phyloP scores from a whole-genome alignment of 2,329 filamentous ascomycete genomes.

The Myriosclerotinia curreyana region DNA sequence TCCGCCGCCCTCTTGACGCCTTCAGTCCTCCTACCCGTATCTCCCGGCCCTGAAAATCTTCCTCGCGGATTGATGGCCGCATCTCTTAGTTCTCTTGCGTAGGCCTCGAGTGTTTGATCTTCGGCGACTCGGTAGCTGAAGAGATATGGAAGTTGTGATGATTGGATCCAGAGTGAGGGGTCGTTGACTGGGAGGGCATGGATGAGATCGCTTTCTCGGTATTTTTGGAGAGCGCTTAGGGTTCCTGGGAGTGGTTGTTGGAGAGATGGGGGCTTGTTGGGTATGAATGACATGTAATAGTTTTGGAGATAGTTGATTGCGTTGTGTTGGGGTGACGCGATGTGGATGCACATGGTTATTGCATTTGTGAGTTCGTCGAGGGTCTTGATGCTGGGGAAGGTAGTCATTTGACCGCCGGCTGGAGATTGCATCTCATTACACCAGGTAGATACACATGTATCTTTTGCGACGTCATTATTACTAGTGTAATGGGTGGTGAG shows the following conservation, averaged over 20 bases:
- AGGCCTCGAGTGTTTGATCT: constrained; percentile 41
- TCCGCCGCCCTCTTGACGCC: constrained; percentile 8
- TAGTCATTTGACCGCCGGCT: constrained; percentile 42
- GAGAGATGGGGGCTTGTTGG: constrained; percentile 45
- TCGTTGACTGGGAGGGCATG: constrained; percentile 44
- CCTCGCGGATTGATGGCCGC: not conserved
- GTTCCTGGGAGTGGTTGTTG: constrained; percentile 40
- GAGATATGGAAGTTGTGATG: constrained; percentile 47
- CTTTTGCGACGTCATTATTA: constrained; percentile 37
- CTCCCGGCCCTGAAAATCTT: constrained; percentile 7
- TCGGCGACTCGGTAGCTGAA: constrained; percentile 45
- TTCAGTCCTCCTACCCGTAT: not conserved
- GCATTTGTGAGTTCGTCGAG: constrained; percentile 46
- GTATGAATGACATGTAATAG: constrained; percentile 50
- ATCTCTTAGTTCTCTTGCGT: constrained; percentile 12
- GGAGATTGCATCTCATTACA: constrained; percentile 42
- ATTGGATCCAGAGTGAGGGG: constrained; percentile 46
- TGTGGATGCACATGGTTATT: constrained; percentile 52
- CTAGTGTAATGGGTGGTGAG: constrained; percentile 40
- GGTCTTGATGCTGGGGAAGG: constrained; percentile 45
- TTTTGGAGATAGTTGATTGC: constrained; percentile 52
- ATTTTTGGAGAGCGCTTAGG: constrained; percentile 16
- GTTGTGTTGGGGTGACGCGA: constrained; percentile 50
- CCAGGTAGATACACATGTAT: constrained; percentile 43
- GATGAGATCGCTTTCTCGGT: constrained; percentile 20